Conservation (phyloP, 352 stramenopile species). For the Phytopythium kandeliae region DNA sequence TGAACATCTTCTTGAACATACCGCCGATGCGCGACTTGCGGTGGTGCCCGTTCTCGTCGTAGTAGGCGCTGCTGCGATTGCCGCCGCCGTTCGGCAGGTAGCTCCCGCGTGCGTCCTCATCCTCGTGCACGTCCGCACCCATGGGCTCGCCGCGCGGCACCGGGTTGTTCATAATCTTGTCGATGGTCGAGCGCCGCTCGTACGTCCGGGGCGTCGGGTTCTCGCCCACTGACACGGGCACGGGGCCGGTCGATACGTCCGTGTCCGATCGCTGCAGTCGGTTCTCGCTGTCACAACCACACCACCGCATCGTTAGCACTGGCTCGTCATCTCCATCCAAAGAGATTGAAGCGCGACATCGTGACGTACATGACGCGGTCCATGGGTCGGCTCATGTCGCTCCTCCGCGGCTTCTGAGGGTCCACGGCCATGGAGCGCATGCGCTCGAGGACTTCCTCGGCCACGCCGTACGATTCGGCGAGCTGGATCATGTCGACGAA, state of each 20-base stretch:
- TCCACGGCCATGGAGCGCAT: conserved; percentile 49
- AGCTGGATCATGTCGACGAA: conserved; percentile 43
- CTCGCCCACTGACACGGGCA: conserved; percentile 54
- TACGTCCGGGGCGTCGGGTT: conserved; percentile 17
- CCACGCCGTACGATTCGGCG: conserved; percentile 47
- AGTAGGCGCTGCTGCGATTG: conserved; percentile 48
- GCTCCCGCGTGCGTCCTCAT: conserved; percentile 17
- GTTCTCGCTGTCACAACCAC: conserved; percentile 11
- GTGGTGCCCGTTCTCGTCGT: conserved; percentile 46
- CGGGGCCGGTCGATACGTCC: conserved; percentile 43
- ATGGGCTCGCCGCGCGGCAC: conserved; percentile 13
- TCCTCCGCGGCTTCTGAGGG: conserved; percentile 21
- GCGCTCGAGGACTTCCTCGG: conserved; percentile 37
- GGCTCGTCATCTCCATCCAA: too few species aligned
- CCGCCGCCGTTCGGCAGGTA: conserved; percentile 10
- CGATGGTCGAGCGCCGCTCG: conserved; percentile 36
- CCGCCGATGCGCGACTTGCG: conserved; percentile 77
- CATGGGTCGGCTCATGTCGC: conserved; percentile 6
- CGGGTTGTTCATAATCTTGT: conserved; percentile 49
- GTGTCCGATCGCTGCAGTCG: conserved; percentile 54
- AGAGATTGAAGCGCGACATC: neutral
- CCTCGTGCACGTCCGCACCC: neutral
- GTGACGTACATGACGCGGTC: conserved; percentile 9
- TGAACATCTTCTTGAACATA: conserved; percentile 91
- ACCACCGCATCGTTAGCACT: too few species aligned